These are phyloP conservation scores for Penicillium sp. DNA, from an alignment of 2,329 filamentous ascomycete species.

Conservation along the genomic window DNA sequence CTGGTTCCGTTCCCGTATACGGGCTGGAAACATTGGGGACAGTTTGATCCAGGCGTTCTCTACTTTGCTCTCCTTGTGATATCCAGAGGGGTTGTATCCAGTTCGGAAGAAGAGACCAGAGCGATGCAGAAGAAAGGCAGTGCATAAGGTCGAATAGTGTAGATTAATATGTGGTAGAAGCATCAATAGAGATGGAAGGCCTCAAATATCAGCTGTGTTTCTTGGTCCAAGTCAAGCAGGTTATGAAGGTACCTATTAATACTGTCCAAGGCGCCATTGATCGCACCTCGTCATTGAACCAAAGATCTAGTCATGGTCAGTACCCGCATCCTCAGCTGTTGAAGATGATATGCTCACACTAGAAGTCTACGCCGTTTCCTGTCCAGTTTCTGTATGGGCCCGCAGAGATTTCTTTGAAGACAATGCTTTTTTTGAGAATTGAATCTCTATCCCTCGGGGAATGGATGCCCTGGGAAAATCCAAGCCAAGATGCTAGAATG, in stretches of 20 bases:
- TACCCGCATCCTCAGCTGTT: neutral
- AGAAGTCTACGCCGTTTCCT: neutral
- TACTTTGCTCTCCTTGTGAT: neutral
- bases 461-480: neutral
- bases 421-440: neutral
- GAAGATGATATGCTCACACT: neutral
- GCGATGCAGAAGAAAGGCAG: neutral
- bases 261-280: neutral
- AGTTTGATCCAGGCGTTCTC: neutral
- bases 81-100: neutral
- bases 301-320: neutral
- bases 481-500: neutral
- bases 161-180: neutral
- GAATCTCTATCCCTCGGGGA: neutral
- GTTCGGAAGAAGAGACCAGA: slow-evolving; percentile 1
- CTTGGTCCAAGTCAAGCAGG: neutral
- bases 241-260: neutral
- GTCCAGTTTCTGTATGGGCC: neutral
- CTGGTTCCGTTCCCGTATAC: neutral
- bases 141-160: neutral
- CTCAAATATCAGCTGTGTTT: neutral
- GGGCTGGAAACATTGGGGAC: neutral
- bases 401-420: neutral
- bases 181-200: neutral
- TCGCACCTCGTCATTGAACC: neutral